phyloP scores from a whole-genome alignment of 1,284 basidiomycete genomes.

The Leccinum pseudoinsigne region DNA sequence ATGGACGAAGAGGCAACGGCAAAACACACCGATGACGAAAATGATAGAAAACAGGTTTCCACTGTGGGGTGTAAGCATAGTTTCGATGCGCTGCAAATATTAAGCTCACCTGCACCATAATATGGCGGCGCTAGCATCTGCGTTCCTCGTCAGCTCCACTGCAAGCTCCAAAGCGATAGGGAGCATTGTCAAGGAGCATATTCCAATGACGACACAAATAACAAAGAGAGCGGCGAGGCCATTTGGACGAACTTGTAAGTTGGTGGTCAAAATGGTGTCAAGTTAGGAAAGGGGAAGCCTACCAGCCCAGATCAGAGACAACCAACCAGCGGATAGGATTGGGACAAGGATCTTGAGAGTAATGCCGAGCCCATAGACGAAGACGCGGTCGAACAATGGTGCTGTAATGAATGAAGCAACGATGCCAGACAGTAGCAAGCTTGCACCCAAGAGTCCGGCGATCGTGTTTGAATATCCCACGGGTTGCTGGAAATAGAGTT shows the following conservation, averaged over 20 bases:
- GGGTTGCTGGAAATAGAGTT: conserved; percentile 50
- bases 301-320: conserved; percentile 79
- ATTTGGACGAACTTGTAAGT: conserved; percentile 47
- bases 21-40: conserved; percentile 60
- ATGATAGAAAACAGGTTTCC: conserved; percentile 64
- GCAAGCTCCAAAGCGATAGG: conserved; percentile 75
- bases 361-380: conserved; percentile 66
- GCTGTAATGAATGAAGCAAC: conserved; percentile 62
- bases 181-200: conserved; percentile 63
- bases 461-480: conserved; percentile 64
- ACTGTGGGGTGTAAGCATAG: conserved; percentile 34
- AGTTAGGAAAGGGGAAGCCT: conserved; percentile 20
- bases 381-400: conserved; percentile 75
- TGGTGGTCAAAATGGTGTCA: conserved; percentile 1
- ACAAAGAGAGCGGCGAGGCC: conserved; percentile 58
- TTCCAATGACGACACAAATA: conserved; percentile 67
- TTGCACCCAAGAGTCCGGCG: conserved; percentile 69
- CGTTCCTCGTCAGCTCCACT: conserved; percentile 74
- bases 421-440: conserved; percentile 67
- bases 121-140: conserved; percentile 71
- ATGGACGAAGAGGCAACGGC: not conserved
- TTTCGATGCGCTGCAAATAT: not conserved
- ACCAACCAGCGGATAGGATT: conserved; percentile 58
- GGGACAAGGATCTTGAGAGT: conserved; percentile 62
- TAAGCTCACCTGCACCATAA: conserved; percentile 65